These are phyloP conservation scores for Barnettozyma vustinii DNA, from an alignment of 805 yeast genomes.

Conservation along the genomic window DNA sequence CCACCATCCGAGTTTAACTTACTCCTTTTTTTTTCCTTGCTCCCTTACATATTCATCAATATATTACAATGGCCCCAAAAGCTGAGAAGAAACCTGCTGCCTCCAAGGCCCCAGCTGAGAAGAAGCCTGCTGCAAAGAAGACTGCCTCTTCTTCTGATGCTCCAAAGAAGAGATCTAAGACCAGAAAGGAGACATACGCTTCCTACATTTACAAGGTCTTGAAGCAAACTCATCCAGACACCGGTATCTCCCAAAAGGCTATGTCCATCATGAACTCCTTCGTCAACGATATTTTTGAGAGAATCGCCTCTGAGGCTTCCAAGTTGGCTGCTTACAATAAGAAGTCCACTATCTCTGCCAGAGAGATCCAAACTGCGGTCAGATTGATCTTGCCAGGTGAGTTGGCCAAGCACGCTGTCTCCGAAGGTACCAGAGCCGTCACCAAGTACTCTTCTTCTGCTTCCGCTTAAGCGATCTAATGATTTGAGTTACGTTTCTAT, in stretches of 20 bases:
- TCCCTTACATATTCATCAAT: conserved; percentile 10
- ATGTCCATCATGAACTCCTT: conserved; percentile 98
- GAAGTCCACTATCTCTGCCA: conserved; percentile 95
- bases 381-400: conserved; percentile 98
- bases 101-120: conserved; percentile 96
- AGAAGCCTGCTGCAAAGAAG: conserved; percentile 88
- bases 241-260: conserved; percentile 97
- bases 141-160: conserved; percentile 75
- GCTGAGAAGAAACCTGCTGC: conserved; percentile 72
- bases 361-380: conserved; percentile 98
- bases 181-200: conserved; percentile 97
- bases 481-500: conserved; percentile 14
- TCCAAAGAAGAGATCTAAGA: conserved; percentile 87
- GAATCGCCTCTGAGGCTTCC: conserved; percentile 97
- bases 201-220: conserved; percentile 97
- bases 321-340: conserved; percentile 98
- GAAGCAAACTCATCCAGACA: conserved; percentile 98
- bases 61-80: conserved; percentile 48
- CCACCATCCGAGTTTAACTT: background rate
- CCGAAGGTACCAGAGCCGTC: conserved; percentile 98
- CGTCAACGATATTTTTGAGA: conserved; percentile 96
- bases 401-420: conserved; percentile 96
- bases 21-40: conserved; percentile 3
- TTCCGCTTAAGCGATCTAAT: conserved; percentile 29
- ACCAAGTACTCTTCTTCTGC: conserved; percentile 82